Conservation (phyloP, 2,329 filamentous ascomycete species). For the Tolypocladium cylindrosporum region DNA sequence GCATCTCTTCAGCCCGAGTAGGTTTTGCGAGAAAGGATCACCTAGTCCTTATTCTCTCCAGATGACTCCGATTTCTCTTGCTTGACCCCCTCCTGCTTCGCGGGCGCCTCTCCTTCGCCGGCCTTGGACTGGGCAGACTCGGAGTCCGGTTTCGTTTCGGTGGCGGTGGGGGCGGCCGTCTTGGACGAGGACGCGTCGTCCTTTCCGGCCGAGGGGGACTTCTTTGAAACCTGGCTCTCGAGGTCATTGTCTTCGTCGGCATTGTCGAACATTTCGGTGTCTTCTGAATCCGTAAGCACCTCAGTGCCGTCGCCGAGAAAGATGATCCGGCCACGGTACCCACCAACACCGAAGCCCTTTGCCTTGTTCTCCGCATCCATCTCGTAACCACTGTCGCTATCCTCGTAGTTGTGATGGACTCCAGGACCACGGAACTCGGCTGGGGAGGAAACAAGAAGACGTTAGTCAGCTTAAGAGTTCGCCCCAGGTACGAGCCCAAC, state of each 20-base stretch:
- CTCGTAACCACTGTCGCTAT: conserved; percentile 69
- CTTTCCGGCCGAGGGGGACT: conserved; percentile 15
- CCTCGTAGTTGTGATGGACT: conserved; percentile 73
- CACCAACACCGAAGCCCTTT: conserved; percentile 55
- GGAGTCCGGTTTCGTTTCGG: conserved; percentile 7
- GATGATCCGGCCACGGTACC: conserved; percentile 79
- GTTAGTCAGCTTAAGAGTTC: conserved; percentile 12
- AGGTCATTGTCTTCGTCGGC: conserved; percentile 77
- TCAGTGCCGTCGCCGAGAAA: conserved; percentile 92
- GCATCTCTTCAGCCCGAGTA: conserved; percentile 4
- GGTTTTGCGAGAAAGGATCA: conserved; percentile 12
- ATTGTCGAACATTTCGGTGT: conserved; percentile 90
- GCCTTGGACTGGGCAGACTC: conserved; percentile 6
- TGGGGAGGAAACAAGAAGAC: conserved; percentile 24
- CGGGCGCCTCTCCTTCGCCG: neutral
- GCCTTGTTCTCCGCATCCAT: conserved; percentile 58
- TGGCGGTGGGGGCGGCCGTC: conserved; percentile 4
- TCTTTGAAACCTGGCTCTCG: conserved; percentile 70
- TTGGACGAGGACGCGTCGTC: neutral
- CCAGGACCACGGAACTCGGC: conserved; percentile 79
- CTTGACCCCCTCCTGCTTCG: conserved; percentile 13
- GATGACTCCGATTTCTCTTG: conserved; percentile 12
- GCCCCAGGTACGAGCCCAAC: conserved; percentile 7
- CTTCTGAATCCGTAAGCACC: conserved; percentile 77
- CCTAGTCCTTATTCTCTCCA: conserved; percentile 27